Evolutionary conservation across 163 green algal species (phyloP).

Genomic region (Smithsoniella earleae): DNA sequence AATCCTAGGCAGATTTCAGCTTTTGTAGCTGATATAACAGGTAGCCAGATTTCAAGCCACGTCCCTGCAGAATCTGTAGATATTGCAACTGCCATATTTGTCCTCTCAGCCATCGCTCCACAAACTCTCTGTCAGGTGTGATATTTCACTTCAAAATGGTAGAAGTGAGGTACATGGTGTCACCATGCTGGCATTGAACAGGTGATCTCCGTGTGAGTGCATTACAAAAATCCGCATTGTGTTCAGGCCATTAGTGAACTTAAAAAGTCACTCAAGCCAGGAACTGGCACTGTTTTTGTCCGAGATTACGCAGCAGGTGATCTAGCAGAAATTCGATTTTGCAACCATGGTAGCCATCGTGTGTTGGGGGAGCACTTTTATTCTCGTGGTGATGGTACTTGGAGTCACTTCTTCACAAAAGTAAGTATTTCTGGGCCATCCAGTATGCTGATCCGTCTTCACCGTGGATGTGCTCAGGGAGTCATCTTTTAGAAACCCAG

Average conservation of each 20-base stretch:
- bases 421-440: slow-evolving; percentile 12
- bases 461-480: no score
- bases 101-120: slow-evolving; percentile 10
- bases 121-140: neutral
- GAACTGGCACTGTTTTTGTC: slow-evolving; percentile 12
- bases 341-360: neutral
- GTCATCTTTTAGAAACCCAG: no score
- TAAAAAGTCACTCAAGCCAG: neutral
- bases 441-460: no score
- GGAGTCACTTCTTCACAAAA: slow-evolving; percentile 18
- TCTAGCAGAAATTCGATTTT: neutral
- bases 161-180: no score
- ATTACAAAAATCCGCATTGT: no score
- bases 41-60: neutral
- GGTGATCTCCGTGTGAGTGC: no score
- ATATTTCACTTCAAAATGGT: no score
- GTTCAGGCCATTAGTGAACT: neutral
- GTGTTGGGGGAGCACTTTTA: slow-evolving; percentile 14
- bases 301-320: slow-evolving; percentile 21
- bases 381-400: neutral
- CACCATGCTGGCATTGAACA: no score
- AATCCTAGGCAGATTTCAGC: neutral
- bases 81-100: slow-evolving; percentile 17
- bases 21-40: slow-evolving; percentile 20
- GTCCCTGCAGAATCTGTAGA: neutral